Percentiles rank a stretch among this genome's conserved stretches.
These are phyloP conservation scores for Salix udensis DNA, from an alignment of 345 rosid genomes.

Conservation along the genomic window DNA sequence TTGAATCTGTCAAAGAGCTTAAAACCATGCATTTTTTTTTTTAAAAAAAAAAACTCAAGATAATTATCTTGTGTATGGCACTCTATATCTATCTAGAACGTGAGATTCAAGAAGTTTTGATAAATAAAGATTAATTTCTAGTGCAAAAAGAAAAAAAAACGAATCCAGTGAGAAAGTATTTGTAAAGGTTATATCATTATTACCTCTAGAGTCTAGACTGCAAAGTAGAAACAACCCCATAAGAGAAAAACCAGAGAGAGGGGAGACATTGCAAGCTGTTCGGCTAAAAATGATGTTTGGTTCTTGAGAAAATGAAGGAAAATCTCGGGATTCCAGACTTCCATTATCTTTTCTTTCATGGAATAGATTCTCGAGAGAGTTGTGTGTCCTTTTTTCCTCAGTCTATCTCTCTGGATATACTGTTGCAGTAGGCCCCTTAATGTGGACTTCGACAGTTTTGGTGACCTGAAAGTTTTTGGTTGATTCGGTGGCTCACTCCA, in stretches of 20 bases:
- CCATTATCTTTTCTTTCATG: slow-evolving; percentile 9
- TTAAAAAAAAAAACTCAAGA: background rate
- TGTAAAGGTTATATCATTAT: slow-evolving; percentile 4
- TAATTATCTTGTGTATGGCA: background rate
- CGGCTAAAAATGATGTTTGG: slow-evolving; percentile 19
- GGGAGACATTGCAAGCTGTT: background rate
- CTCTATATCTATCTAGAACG: background rate
- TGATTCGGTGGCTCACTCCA: slow-evolving; percentile 54
- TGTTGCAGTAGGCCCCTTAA: background rate
- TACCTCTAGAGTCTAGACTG: background rate
- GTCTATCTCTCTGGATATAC: background rate
- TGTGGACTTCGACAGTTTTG: slow-evolving; percentile 22
- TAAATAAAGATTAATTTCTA: background rate
- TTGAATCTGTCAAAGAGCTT: slow-evolving; percentile 57
- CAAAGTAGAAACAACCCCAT: slow-evolving; percentile 11
- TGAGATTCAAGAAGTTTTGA: background rate
- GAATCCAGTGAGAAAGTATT: background rate
- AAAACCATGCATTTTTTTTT: slow-evolving; percentile 42
- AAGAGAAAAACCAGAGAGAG: background rate
- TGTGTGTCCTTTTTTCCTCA: background rate
- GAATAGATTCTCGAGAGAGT: slow-evolving; percentile 23
- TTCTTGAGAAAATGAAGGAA: slow-evolving; percentile 18
- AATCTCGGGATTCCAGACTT: background rate
- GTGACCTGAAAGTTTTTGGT: slow-evolving; percentile 21
- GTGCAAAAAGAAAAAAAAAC: background rate